Percentiles rank a stretch among this genome's conserved stretches.
phyloP scores from a whole-genome alignment of 768 basidiomycete species.

The Termitomyces heimii region DNA sequence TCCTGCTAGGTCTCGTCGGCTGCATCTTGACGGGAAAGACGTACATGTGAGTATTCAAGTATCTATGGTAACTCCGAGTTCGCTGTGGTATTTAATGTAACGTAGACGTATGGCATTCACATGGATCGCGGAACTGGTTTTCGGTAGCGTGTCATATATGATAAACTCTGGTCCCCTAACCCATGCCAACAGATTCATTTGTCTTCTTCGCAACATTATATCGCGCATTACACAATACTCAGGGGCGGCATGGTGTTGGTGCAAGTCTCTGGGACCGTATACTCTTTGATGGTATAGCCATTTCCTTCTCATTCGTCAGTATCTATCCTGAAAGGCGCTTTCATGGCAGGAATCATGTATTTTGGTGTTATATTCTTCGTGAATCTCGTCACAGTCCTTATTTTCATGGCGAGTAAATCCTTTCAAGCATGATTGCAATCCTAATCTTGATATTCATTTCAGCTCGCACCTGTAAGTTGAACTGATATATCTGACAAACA shows the following conservation, averaged over 20 bases:
- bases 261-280: not conserved
- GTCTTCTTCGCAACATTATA: constrained; percentile 9
- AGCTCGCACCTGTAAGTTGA: constrained; percentile 3
- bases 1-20: constrained; percentile 24
- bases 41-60: not conserved
- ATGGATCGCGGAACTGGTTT: constrained; percentile 31
- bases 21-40: constrained; percentile 23
- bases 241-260: not conserved
- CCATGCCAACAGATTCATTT: constrained; percentile 18
- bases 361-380: not conserved
- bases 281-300: not conserved
- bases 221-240: not conserved
- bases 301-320: not conserved
- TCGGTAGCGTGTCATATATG: constrained; percentile 14
- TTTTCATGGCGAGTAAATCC: not conserved
- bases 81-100: not conserved
- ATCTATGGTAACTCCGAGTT: not conserved
- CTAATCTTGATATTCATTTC: not conserved
- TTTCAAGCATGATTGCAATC: not conserved
- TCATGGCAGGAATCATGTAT: not conserved
- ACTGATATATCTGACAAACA: not conserved
- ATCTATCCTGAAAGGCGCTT: not conserved
- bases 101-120: constrained; percentile 27
- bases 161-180: not conserved
- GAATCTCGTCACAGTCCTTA: constrained; percentile 2